A percentile compares a stretch with the other conserved stretches of the same genome.
phyloP scores from a whole-genome alignment of 176 grass and related monocot species.

The Oropetium thomaeum region DNA sequence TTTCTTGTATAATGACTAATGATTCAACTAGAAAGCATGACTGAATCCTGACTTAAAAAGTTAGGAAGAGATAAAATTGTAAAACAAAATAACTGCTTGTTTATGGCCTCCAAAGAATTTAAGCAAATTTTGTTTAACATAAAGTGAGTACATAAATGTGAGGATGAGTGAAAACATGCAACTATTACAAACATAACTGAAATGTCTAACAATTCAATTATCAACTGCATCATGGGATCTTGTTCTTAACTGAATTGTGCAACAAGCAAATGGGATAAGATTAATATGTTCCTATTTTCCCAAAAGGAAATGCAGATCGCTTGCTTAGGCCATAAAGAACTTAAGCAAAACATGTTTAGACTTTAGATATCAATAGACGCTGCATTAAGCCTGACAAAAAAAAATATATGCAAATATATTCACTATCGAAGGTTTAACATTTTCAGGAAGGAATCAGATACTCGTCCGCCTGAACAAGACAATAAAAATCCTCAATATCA shows the following conservation, averaged over 20 bases:
- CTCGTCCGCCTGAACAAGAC: neutral
- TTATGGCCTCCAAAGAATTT: neutral
- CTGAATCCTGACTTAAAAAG: neutral
- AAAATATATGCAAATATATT: neutral
- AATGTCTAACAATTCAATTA: neutral
- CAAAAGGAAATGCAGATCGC: neutral
- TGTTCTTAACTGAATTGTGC: neutral
- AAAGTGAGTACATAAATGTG: neutral
- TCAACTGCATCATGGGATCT: neutral
- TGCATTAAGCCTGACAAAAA: conserved; percentile 8
- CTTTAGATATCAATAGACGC: neutral
- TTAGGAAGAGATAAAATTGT: neutral
- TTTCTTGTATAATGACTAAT: neutral
- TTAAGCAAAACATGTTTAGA: neutral
- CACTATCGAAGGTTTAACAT: neutral
- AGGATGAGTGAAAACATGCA: neutral
- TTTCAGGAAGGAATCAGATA: neutral
- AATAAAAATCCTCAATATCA: neutral
- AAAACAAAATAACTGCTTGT: neutral
- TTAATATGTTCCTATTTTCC: neutral
- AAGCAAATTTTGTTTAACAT: neutral
- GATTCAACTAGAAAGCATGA: neutral
- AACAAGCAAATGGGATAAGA: neutral
- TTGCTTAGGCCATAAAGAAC: neutral
- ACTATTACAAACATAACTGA: neutral